These are phyloP conservation scores for Diplodia mutila DNA, from an alignment of 2,329 filamentous ascomycete species.

Conservation along the genomic window DNA sequence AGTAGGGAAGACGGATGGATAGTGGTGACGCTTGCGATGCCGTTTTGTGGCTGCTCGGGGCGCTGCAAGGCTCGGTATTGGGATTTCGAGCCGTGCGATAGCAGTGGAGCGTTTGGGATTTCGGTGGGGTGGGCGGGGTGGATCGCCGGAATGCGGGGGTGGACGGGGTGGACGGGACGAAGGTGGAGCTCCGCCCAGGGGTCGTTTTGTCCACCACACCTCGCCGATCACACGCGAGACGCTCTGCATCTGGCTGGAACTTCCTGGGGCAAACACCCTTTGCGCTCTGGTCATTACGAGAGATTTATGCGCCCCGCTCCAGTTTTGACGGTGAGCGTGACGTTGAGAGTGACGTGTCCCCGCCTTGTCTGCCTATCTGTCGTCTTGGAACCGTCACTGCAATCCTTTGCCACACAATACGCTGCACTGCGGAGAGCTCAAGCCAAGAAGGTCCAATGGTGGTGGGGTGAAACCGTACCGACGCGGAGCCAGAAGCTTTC, in stretches of 20 bases:
- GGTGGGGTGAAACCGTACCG: no score
- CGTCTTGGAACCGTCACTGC: no score
- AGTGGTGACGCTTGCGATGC: neutral
- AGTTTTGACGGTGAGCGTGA: no score
- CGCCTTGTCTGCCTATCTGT: no score
- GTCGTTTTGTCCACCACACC: neutral
- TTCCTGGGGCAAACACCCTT: no score
- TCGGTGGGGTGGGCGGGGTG: neutral
- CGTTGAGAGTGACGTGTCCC: no score
- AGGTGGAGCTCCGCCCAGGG: conserved; percentile 9
- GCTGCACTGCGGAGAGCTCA: no score
- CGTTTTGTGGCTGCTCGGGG: neutral
- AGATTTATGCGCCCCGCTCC: no score
- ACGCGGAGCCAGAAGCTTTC: no score
- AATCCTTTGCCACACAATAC: no score
- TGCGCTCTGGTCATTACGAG: no score
- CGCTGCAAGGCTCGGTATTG: neutral
- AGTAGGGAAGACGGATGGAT: neutral
- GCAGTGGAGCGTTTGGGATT: neutral
- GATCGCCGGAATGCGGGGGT: neutral
- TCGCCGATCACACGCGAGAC: neutral
- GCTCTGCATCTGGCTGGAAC: neutral
- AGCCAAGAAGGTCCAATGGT: no score
- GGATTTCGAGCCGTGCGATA: neutral
- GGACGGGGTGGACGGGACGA: neutral